Evolutionary conservation across 78 protist genomes (phyloP), one percentile per base, ranked within the genome.

Genomic region (Pelomyxa schiedti): DNA sequence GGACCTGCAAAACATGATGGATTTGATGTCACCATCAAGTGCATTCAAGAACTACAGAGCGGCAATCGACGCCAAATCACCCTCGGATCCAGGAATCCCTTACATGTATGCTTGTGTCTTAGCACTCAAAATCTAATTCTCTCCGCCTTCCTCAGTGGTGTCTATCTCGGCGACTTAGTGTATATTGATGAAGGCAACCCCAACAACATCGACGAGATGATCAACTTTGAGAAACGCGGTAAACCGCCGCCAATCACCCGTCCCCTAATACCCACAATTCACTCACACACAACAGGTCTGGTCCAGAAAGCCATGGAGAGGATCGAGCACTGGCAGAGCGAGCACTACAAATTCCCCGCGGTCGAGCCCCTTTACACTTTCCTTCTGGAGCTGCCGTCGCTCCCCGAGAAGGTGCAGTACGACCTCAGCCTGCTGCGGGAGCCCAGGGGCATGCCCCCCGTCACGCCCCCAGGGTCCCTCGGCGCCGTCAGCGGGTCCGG

Each of bases 161-260:
- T 47, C 32, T 47, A 47, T 16, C 32, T 85, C 42, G 76, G 86
- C 3, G 89, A 85, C 68, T 29, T 85, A 1, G 80, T 85, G 0
- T 78, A 80, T 42, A 85, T 79, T 76, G 89, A 85, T 6, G 89
- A 85, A 37, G 88, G 88, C 53, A 85, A 85, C 9, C 89, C 89
- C 1, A 85, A 85, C 76, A 85, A 75, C 72, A 74, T 78, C 1
- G 29, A 83, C 30, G 79, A 63, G 36, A 24, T 78, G 29, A 85
- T 85, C 74, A 85, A 85, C 40, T 85, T 72, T 75, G 81, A 85
- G 74, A 85, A 85, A 67, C 29, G 80, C 42, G 86, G 80, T 32
- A 42, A n/a, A n/a, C n/a, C n/a, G n/a, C n/a, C n/a, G n/a, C n/a
- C n/a, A n/a, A n/a, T n/a, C n/a, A n/a, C n/a, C n/a, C n/a, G n/a